Conservation (phyloP, 2,329 filamentous ascomycete species). For the Nothophoma quercina region DNA sequence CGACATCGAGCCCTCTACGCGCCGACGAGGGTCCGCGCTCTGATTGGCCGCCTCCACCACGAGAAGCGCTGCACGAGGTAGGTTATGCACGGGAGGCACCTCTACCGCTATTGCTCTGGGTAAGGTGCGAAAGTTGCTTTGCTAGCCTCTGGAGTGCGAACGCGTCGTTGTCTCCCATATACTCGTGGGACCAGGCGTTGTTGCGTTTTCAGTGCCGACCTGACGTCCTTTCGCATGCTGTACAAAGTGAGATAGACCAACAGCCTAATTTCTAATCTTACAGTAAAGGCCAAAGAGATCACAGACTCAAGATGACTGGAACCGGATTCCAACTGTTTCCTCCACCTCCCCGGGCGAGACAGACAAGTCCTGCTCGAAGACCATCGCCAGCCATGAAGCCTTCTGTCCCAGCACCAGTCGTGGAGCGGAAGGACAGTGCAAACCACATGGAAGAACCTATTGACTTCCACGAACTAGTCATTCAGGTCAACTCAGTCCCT, state of each 20-base stretch:
- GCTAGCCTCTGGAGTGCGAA: constrained; percentile 23
- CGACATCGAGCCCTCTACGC: constrained; percentile 46
- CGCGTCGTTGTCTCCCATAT: constrained; percentile 27
- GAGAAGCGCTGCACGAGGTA: constrained; percentile 36
- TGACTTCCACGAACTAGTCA: constrained; percentile 51
- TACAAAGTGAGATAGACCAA: background rate
- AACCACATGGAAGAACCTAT: constrained; percentile 38
- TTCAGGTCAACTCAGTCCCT: constrained; percentile 50
- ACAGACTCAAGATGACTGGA: constrained; percentile 41
- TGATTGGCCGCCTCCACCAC: constrained; percentile 43
- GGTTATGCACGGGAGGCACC: constrained; percentile 42
- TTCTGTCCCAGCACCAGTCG: constrained; percentile 39
- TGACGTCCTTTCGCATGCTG: background rate
- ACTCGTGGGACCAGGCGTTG: constrained; percentile 1
- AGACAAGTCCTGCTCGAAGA: constrained; percentile 42
- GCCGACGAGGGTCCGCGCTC: constrained; percentile 38
- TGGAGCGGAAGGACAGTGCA: constrained; percentile 41
- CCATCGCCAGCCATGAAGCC: constrained; percentile 36
- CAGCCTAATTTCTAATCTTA: constrained; percentile 12
- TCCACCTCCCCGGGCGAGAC: constrained; percentile 45
- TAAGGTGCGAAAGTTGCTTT: constrained; percentile 22
- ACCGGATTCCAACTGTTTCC: constrained; percentile 50
- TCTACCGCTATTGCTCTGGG: constrained; percentile 44
- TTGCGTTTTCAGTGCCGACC: constrained; percentile 4
- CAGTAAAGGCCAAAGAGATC: background rate